phyloP scores from a whole-genome alignment of 352 stramenopile genomes.

The Pythium phragmitis region DNA sequence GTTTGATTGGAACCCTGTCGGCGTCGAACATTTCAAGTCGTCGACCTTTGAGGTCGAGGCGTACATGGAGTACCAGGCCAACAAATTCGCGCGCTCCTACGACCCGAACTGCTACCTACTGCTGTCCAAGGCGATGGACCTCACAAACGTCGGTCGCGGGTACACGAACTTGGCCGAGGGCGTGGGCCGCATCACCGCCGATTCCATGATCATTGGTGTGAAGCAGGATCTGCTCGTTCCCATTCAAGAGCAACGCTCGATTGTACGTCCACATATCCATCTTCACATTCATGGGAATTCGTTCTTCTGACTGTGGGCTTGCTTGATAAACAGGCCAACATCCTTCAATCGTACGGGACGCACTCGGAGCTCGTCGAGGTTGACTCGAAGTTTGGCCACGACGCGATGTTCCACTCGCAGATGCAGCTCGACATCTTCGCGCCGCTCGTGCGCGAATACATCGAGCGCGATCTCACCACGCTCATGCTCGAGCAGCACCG shows the following conservation, averaged over 20 bases:
- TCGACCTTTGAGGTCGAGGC: constrained; percentile 87
- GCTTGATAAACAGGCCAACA: constrained; percentile 41
- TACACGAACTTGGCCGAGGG: constrained; percentile 72
- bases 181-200: constrained; percentile 61
- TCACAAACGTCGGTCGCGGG: constrained; percentile 74
- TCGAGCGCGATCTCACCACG: constrained; percentile 60
- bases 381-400: constrained; percentile 86
- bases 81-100: constrained; percentile 82
- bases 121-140: constrained; percentile 87
- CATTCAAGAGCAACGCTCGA: constrained; percentile 74
- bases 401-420: constrained; percentile 84
- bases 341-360: constrained; percentile 74
- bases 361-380: constrained; percentile 68
- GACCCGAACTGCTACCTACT: constrained; percentile 90
- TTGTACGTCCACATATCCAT: constrained; percentile 33
- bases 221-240: constrained; percentile 87
- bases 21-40: constrained; percentile 65
- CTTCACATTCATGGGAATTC: not conserved
- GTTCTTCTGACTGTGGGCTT: not conserved
- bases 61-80: constrained; percentile 90
- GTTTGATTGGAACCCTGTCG: constrained; percentile 86
- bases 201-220: constrained; percentile 74
- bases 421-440: constrained; percentile 81
- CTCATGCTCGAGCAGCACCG: constrained; percentile 71
- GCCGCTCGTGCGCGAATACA: constrained; percentile 61